phyloP scores from a whole-genome alignment of 1,139 yeast species.

The Debaryomyces sp. region DNA sequence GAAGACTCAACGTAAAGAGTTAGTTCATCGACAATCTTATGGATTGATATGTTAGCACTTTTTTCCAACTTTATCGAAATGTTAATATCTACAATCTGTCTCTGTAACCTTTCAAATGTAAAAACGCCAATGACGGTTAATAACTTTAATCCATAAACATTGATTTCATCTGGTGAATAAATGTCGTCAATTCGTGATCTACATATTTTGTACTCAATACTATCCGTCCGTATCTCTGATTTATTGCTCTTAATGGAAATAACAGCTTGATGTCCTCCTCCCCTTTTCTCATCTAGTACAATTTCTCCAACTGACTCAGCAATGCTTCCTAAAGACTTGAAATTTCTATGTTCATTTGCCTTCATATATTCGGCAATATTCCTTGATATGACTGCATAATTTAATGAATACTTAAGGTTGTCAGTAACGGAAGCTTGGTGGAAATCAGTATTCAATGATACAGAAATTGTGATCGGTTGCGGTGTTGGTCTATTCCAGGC shows the following conservation, averaged over 20 bases:
- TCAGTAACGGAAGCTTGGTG: conserved; percentile 72
- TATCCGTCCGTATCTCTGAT: conserved; percentile 59
- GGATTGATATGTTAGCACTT: conserved; percentile 34
- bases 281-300: conserved; percentile 49
- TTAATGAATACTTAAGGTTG: conserved; percentile 77
- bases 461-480: conserved; percentile 67
- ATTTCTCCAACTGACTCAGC: conserved; percentile 55
- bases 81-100: conserved; percentile 73
- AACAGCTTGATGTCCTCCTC: conserved; percentile 55
- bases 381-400: conserved; percentile 82
- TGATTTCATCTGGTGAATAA: conserved; percentile 41
- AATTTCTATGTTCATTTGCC: conserved; percentile 46
- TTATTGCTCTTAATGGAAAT: conserved; percentile 53
- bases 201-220: conserved; percentile 40
- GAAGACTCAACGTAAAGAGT: conserved; percentile 68
- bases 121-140: conserved; percentile 88
- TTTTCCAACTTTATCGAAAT: conserved; percentile 47
- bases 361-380: conserved; percentile 58
- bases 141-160: conserved; percentile 56
- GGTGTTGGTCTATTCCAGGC: conserved; percentile 74
- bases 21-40: conserved; percentile 47
- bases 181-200: conserved; percentile 26
- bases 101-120: conserved; percentile 80
- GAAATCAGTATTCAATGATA: conserved; percentile 69
- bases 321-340: conserved; percentile 56